Evolutionary conservation across 441 rosid genomes (phyloP).

Genomic region (Dalechampia spathulata): DNA sequence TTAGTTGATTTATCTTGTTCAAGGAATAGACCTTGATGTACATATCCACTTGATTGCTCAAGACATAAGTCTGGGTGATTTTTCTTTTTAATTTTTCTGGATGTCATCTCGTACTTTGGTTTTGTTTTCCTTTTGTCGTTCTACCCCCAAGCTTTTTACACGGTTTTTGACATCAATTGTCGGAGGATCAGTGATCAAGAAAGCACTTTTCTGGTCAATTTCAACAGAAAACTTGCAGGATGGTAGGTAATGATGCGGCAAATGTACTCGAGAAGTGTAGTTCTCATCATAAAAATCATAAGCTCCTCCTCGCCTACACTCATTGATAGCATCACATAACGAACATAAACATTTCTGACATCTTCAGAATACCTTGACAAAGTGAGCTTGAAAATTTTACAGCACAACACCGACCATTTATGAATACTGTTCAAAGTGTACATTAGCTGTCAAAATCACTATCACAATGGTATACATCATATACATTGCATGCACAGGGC

Average conservation of each 20-base stretch:
- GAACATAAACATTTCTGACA: background rate
- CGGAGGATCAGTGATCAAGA: too few species aligned
- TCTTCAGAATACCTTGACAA: background rate
- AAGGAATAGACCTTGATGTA: constrained; percentile 29
- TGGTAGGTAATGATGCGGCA: too few species aligned
- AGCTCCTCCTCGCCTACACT: background rate
- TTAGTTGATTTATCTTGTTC: constrained; percentile 12
- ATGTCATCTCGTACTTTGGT: constrained; percentile 15
- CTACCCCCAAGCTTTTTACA: too few species aligned
- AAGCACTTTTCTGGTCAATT: too few species aligned
- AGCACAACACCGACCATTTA: constrained; percentile 1
- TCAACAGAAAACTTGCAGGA: too few species aligned
- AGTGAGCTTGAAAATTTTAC: background rate
- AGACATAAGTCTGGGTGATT: constrained; percentile 25
- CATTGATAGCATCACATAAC: background rate
- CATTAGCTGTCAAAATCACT: constrained; percentile 12
- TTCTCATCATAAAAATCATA: too few species aligned
- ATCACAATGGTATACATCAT: background rate
- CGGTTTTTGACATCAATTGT: too few species aligned
- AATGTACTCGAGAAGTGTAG: too few species aligned
- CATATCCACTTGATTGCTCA: constrained; percentile 42
- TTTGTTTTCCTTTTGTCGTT: too few species aligned
- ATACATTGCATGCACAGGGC: background rate
- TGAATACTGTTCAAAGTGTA: background rate
- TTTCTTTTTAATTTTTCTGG: constrained; percentile 11